Evolutionary conservation across 2,329 filamentous ascomycete genomes (phyloP).

Genomic region (Pestalotiopsis sp.): DNA sequence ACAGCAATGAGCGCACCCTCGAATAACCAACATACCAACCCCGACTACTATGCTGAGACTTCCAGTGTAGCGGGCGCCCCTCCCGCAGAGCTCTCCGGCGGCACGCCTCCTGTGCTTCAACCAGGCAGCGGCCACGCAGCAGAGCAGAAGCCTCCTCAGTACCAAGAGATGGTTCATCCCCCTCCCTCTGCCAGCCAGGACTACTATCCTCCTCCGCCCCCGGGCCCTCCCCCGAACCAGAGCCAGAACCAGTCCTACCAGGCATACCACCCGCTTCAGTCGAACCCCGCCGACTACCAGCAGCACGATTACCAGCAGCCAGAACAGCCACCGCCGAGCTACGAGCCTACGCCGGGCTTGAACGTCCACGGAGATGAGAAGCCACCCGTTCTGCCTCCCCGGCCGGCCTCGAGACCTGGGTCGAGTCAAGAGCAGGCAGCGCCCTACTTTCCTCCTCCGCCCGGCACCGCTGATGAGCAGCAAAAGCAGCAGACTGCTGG

Average conservation of each 20-base stretch:
- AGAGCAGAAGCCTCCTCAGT: constrained; percentile 7
- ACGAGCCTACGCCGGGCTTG: not conserved
- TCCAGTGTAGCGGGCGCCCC: constrained; percentile 3
- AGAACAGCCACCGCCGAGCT: constrained; percentile 11
- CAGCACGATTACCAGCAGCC: not conserved
- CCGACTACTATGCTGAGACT: constrained; percentile 13
- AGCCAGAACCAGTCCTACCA: not conserved
- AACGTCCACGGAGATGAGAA: constrained; percentile 14
- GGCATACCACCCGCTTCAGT: constrained; percentile 16
- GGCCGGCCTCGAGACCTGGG: constrained; percentile 10
- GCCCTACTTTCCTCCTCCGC: constrained; percentile 16
- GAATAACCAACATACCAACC: constrained; percentile 7
- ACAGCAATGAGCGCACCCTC: constrained; percentile 12
- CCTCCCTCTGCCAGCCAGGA: not conserved
- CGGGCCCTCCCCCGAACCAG: constrained; percentile 12
- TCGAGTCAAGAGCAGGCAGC: constrained; percentile 13
- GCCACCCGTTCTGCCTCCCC: constrained; percentile 11
- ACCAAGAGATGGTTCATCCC: constrained; percentile 7
- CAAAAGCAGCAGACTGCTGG: not conserved
- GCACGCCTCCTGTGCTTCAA: not conserved
- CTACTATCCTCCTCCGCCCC: constrained; percentile 14
- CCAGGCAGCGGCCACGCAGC: not conserved
- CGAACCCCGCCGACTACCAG: constrained; percentile 13
- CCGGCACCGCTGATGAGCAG: not conserved
- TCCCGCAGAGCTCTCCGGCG: constrained; percentile 1